Percentiles rank a stretch among this genome's conserved stretches.
These are phyloP conservation scores for Larix sibirica DNA, from an alignment of 83 land plant species.

Conservation along the genomic window DNA sequence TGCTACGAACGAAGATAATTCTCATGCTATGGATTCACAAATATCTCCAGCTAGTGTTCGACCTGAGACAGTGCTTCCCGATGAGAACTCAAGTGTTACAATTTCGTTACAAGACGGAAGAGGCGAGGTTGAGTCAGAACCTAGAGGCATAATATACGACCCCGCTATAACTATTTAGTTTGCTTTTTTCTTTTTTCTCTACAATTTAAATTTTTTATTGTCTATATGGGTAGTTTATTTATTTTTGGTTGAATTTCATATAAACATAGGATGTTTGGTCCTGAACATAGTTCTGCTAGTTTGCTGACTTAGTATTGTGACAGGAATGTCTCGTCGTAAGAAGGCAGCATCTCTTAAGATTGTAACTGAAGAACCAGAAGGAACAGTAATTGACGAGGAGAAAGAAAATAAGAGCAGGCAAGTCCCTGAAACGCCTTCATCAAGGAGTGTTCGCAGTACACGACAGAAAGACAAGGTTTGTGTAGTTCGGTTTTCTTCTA, in stretches of 20 bases:
- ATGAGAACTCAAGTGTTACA: background rate
- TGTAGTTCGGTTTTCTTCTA: no score
- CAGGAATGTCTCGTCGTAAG: conserved; percentile 14
- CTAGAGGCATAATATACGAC: background rate
- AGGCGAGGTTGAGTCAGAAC: background rate
- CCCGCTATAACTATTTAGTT: background rate
- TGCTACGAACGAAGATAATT: background rate
- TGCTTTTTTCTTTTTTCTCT: background rate
- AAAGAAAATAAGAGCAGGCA: conserved; percentile 1
- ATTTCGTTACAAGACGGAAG: background rate
- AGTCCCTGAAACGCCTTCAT: background rate
- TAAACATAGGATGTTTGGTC: background rate
- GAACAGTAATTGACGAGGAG: conserved; percentile 6
- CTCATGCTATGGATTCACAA: background rate
- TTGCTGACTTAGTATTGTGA: background rate
- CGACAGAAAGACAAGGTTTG: background rate
- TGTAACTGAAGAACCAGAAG: background rate
- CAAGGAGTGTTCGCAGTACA: conserved; percentile 8
- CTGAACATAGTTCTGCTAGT: background rate
- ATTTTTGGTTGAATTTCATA: background rate
- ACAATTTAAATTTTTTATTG: background rate
- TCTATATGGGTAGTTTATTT: background rate
- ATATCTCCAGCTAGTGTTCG: background rate
- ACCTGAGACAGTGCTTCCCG: background rate
- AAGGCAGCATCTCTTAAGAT: background rate